Evolutionary conservation across 139 green algal species (phyloP).

Genomic region (Tetratostichococcus sp.): DNA sequence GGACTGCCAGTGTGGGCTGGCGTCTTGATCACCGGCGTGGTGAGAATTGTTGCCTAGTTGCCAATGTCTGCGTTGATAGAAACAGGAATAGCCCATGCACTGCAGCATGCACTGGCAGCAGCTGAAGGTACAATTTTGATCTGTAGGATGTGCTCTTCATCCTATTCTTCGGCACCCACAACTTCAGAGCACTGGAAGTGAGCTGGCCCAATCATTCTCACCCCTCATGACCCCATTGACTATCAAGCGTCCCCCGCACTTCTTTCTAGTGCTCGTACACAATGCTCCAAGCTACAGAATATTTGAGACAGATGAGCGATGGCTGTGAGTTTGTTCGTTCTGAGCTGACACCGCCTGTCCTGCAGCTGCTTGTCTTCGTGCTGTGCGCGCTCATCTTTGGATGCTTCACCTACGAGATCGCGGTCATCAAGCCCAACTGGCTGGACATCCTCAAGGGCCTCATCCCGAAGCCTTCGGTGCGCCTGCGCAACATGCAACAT

Average conservation of each 20-base stretch:
- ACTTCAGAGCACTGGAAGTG: conserved; percentile 39
- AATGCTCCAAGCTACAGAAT: too few relatives aligned
- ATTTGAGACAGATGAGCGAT: too few relatives aligned
- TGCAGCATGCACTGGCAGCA: too few relatives aligned
- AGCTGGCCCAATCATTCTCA: too few relatives aligned
- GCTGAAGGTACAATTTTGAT: too few relatives aligned
- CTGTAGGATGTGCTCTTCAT: conserved; percentile 24
- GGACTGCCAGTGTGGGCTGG: conserved; percentile 42
- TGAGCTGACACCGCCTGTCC: neutral
- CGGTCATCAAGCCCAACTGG: conserved; percentile 39
- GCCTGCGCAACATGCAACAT: conserved; percentile 9
- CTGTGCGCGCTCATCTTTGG: conserved; percentile 17
- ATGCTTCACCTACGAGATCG: conserved; percentile 52
- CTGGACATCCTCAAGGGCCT: conserved; percentile 38
- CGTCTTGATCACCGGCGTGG: conserved; percentile 39
- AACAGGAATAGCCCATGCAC: too few relatives aligned
- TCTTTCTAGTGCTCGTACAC: too few relatives aligned
- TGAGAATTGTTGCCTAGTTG: conserved; percentile 30
- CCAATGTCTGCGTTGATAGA: too few relatives aligned
- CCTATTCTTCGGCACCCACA: conserved; percentile 19
- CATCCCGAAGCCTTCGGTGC: conserved; percentile 26
- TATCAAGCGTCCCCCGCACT: too few relatives aligned
- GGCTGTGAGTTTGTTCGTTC: too few relatives aligned
- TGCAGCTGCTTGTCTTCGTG: conserved; percentile 2
- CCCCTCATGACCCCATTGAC: too few relatives aligned